Evolutionary conservation across 2,329 filamentous ascomycete species (phyloP).

Genomic region (Cercospora zeina): DNA sequence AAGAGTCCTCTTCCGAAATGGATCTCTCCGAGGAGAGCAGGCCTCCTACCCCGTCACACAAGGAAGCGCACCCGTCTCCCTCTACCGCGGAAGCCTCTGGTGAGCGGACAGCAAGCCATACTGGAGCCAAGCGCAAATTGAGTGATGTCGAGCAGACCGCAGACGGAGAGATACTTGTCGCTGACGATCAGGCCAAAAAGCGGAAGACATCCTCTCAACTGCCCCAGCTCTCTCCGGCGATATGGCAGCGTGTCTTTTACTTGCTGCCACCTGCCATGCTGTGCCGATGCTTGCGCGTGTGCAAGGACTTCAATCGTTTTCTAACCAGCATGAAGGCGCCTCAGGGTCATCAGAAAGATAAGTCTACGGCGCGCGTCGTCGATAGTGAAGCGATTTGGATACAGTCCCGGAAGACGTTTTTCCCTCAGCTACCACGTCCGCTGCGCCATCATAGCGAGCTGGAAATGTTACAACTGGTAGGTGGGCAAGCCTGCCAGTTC

Average conservation of each 20-base stretch:
- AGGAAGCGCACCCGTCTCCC: not conserved
- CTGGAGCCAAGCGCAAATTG: conserved; percentile 38
- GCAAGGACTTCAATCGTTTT: conserved; percentile 34
- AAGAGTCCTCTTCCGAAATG: conserved; percentile 35
- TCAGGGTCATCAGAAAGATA: conserved; percentile 19
- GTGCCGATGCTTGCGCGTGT: conserved; percentile 38
- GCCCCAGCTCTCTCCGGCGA: conserved; percentile 27
- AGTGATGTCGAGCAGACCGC: conserved; percentile 23
- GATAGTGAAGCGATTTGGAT: conserved; percentile 71
- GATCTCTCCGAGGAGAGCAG: conserved; percentile 35
- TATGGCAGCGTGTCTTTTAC: conserved; percentile 41
- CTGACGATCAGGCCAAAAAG: conserved; percentile 30
- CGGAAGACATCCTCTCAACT: conserved; percentile 23
- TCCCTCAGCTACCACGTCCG: conserved; percentile 68
- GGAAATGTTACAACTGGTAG: conserved; percentile 73
- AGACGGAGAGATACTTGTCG: conserved; percentile 17
- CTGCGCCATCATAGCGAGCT: conserved; percentile 66
- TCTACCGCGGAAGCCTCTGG: not conserved
- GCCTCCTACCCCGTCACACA: conserved; percentile 25
- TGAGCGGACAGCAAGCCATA: conserved; percentile 13
- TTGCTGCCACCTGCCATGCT: conserved; percentile 39
- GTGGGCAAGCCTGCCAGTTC: conserved; percentile 65
- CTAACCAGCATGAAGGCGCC: conserved; percentile 32
- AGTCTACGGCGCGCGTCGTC: conserved; percentile 38
- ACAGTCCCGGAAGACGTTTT: conserved; percentile 64